Base-by-base conservation (phyloP, 768 basidiomycete species). In the Flagelloscypha sp. region DNA sequence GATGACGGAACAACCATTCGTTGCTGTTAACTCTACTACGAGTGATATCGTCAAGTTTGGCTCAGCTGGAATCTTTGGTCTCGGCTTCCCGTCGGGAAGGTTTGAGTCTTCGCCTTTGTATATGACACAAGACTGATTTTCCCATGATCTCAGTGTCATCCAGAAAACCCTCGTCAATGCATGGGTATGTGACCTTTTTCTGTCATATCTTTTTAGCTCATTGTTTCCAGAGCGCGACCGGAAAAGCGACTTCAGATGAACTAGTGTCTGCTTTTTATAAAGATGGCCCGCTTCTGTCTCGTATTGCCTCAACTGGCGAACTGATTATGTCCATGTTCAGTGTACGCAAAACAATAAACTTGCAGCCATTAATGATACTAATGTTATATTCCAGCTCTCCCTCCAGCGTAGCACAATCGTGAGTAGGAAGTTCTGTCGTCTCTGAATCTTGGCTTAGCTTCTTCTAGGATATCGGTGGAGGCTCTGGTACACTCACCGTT, bases 71-170 rank as follows among this genome's bases (percentile, higher is more conserved):
- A 80, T 83, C 27, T 62, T 84, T 38, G 82, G 82, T 0, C 57
- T 84, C 9, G 76, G 80, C 0, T 83, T 84, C 47, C 79, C 82
- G 23, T 57, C 63, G 21, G 76, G 71, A 41, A 80, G 78, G 79
- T 78, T 34, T 28, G 61, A 43, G 7, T 9, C 13, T 18, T 15
- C 5, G 16, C 27, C 5, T 28, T 30, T 27, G 20, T 5, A 20
- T 1, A 18, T 5, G 13, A 12, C 15, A 9, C 19, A 18, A 31
- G 8, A 15, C 13, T 24, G 9, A 17, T 25, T 50, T 33, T 45
- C 32, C 8, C 17, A 23, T 7, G 5, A 24, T 27, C 24, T 15
- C 18, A 74, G 70, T 42, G 54, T 63, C 21, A 52, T 72, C 9
- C 67, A 67, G 53, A 48, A 50, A 27, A 37, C 55, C 19, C 38